These are phyloP conservation scores for Erucastrum elatum DNA, from an alignment of 345 rosid genomes.

Conservation along the genomic window DNA sequence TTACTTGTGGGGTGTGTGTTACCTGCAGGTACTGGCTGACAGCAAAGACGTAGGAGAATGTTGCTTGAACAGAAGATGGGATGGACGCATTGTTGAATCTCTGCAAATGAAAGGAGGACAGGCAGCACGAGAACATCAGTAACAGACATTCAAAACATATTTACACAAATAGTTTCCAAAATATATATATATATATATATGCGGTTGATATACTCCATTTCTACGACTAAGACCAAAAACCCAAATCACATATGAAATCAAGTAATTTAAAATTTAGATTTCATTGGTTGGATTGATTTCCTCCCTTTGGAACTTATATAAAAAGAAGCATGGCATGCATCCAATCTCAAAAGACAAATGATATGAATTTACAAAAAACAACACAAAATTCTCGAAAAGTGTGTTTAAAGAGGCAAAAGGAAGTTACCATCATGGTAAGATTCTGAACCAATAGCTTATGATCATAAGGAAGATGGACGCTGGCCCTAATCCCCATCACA, in stretches of 20 bases:
- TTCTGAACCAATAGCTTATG: slow-evolving; percentile 78
- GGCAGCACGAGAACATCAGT: slow-evolving; percentile 5
- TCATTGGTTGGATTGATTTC: neutral
- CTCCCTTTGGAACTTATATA: neutral
- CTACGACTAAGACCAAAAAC: neutral
- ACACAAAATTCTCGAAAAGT: neutral
- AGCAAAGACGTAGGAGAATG: slow-evolving; percentile 81
- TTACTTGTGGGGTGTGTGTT: neutral
- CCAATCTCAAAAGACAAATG: neutral
- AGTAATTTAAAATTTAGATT: neutral
- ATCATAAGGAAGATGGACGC: slow-evolving; percentile 86
- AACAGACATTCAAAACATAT: neutral
- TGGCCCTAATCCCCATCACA: slow-evolving; percentile 81
- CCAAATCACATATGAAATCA: neutral
- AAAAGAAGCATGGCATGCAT: neutral
- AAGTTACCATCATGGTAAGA: slow-evolving; percentile 74
- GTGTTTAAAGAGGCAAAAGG: neutral
- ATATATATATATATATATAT: neutral
- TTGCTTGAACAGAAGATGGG: slow-evolving; percentile 73
- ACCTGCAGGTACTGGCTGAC: slow-evolving; percentile 97
- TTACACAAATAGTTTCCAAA: neutral
- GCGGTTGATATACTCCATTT: neutral
- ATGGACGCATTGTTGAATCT: slow-evolving; percentile 89
- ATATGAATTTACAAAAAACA: neutral
- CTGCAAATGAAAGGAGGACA: slow-evolving; percentile 42